phyloP scores from a whole-genome alignment of 2,329 filamentous ascomycete genomes.

The Colletotrichum salicis region DNA sequence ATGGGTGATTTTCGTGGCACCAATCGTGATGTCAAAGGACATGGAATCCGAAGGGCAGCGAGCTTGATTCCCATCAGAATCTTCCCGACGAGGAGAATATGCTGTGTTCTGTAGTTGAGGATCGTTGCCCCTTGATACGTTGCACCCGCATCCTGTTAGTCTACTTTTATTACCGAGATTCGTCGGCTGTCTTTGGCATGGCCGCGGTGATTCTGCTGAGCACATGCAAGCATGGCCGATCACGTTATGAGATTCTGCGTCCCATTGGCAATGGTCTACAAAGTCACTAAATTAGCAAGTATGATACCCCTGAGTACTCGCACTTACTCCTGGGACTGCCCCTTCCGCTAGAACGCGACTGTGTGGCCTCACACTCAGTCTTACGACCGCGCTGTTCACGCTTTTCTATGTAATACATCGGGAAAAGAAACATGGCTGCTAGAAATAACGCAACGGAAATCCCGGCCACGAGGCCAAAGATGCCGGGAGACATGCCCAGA shows the following conservation, averaged over 20 bases:
- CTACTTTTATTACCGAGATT: not conserved
- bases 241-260: not conserved
- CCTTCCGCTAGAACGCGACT: too few species aligned
- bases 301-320: too few species aligned
- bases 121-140: not conserved
- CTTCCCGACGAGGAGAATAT: not conserved
- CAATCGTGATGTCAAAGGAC: not conserved
- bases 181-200: not conserved
- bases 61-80: rapidly evolving
- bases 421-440: not conserved
- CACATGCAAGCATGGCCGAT: not conserved
- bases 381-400: not conserved
- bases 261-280: not conserved
- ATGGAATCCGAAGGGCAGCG: not conserved
- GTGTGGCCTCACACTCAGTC: too few species aligned
- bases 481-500: not conserved
- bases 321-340: too few species aligned
- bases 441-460: not conserved
- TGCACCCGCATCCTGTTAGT: not conserved
- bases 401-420: not conserved
- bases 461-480: not conserved
- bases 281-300: not conserved
- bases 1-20: not conserved
- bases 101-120: not conserved
- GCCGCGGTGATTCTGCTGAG: not conserved